A percentile compares a stretch with the other conserved stretches of the same genome.
Evolutionary conservation across 306 rosid genomes (phyloP).

Genomic region (Casuarina glauca): DNA sequence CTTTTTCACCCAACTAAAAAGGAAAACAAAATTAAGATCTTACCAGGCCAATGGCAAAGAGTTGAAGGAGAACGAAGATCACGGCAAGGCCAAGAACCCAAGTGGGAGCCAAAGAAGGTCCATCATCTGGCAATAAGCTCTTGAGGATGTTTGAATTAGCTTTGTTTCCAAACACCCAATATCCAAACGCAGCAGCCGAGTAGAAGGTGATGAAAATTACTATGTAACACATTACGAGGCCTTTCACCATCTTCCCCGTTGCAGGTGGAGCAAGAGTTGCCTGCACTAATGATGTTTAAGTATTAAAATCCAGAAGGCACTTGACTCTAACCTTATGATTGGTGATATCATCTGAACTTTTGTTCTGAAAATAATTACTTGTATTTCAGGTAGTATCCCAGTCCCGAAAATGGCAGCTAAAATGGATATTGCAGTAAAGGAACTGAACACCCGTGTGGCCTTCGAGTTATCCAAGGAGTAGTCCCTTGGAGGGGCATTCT

Average conservation of each 20-base stretch:
- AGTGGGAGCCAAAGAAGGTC: slow-evolving; percentile 84
- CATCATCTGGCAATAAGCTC: slow-evolving; percentile 68
- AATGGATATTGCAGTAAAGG: slow-evolving; percentile 89
- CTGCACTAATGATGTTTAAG: slow-evolving; percentile 39
- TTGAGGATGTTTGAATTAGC: slow-evolving; percentile 68
- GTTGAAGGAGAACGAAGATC: slow-evolving; percentile 83
- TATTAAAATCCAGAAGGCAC: slow-evolving; percentile 5
- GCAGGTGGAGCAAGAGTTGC: slow-evolving; percentile 98
- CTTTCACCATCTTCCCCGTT: slow-evolving; percentile 94
- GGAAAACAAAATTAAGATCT: not conserved
- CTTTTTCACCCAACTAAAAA: no score
- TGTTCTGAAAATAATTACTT: slow-evolving; percentile 40
- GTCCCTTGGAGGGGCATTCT: slow-evolving; percentile 54
- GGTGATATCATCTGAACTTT: not conserved
- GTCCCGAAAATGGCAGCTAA: slow-evolving; percentile 88
- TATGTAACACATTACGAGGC: slow-evolving; percentile 77
- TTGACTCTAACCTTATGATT: not conserved
- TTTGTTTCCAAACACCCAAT: slow-evolving; percentile 83
- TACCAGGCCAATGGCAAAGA: slow-evolving; percentile 92
- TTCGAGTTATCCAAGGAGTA: slow-evolving; percentile 61
- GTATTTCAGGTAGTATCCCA: slow-evolving; percentile 95
- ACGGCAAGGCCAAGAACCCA: slow-evolving; percentile 79
- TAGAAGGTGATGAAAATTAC: slow-evolving; percentile 77
- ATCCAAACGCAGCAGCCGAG: slow-evolving; percentile 78
- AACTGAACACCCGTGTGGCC: slow-evolving; percentile 58